Evolutionary conservation across 495 filamentous ascomycete species (phyloP).

Genomic region (Neurospora sp.): DNA sequence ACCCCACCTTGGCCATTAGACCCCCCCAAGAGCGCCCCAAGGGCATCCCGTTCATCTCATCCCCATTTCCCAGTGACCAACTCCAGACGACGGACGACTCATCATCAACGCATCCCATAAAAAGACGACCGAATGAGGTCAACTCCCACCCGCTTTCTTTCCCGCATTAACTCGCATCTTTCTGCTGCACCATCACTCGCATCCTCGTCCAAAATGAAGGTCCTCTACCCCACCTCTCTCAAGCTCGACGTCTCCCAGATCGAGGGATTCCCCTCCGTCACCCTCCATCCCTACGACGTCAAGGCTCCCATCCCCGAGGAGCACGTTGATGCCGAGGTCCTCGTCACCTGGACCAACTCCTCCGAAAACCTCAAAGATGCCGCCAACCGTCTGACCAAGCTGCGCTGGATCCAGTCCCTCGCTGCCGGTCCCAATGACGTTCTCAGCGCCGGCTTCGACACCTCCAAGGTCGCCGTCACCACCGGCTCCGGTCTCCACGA

Average conservation of each 20-base stretch:
- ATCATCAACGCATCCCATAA: neutral
- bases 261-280: slow-evolving; percentile 39
- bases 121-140: neutral
- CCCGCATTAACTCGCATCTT: neutral
- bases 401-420: slow-evolving; percentile 52
- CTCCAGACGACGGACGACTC: neutral
- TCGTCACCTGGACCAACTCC: slow-evolving; percentile 49
- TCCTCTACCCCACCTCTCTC: slow-evolving; percentile 52
- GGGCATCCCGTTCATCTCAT: neutral
- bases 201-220: slow-evolving; percentile 36
- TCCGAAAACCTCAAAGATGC: slow-evolving; percentile 43
- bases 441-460: slow-evolving; percentile 45
- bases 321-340: slow-evolving; percentile 42
- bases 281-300: slow-evolving; percentile 46
- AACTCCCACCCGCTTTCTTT: neutral
- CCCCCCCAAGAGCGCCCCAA: neutral
- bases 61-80: neutral
- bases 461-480: slow-evolving; percentile 29
- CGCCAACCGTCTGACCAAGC: slow-evolving; percentile 34
- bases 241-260: slow-evolving; percentile 37
- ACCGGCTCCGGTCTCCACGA: slow-evolving; percentile 54
- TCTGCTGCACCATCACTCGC: neutral
- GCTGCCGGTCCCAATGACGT: slow-evolving; percentile 55
- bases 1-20: neutral
- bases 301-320: slow-evolving; percentile 39